Evolutionary conservation across 306 rosid species (phyloP).

Genomic region (Aeschynomene evenia): DNA sequence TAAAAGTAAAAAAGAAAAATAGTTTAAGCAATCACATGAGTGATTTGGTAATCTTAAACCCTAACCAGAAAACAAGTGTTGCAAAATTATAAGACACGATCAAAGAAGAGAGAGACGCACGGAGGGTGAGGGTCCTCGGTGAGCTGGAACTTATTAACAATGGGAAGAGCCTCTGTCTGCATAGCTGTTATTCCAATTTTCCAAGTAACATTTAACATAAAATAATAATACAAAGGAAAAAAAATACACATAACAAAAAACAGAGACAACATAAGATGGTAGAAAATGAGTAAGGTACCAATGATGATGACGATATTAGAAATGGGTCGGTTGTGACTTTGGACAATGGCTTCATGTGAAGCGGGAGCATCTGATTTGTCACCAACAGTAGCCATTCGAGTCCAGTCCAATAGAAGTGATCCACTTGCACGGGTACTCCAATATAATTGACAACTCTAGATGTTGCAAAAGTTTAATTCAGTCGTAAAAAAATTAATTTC

Average conservation of each 20-base stretch:
- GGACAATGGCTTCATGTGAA: constrained; percentile 39
- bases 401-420: too few relatives aligned
- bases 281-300: constrained; percentile 40
- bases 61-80: background rate
- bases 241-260: background rate
- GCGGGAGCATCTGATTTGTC: constrained; percentile 43
- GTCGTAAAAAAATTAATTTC: too few relatives aligned
- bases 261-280: background rate
- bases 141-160: constrained; percentile 71
- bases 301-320: constrained; percentile 67
- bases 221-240: background rate
- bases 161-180: constrained; percentile 94
- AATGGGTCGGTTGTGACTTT: constrained; percentile 44
- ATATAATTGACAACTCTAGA: too few relatives aligned
- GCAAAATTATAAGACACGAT: background rate
- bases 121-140: constrained; percentile 54
- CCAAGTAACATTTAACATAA: background rate
- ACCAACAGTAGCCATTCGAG: constrained; percentile 45
- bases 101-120: constrained; percentile 44
- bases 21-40: background rate
- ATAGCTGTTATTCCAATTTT: constrained; percentile 66
- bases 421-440: too few relatives aligned
- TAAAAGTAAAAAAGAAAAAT: background rate
- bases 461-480: too few relatives aligned
- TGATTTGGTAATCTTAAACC: constrained; percentile 16